Conservation (phyloP, 2,329 filamentous ascomycete species). For the Thelonectria rubi region DNA sequence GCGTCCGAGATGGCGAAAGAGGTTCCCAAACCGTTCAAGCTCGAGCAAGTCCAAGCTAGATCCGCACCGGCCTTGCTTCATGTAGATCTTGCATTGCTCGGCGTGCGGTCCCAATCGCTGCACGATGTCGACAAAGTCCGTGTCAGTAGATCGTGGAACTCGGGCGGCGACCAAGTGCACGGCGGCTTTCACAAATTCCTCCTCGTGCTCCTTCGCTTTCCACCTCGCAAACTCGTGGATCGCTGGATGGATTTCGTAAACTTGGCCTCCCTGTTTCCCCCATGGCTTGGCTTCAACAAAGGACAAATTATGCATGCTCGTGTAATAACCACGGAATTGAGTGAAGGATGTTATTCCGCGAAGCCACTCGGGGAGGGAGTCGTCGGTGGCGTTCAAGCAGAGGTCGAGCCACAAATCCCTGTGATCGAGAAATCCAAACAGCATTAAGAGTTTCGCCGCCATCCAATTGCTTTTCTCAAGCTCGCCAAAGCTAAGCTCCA, state of each 20-base stretch:
- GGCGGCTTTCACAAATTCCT: constrained; percentile 4
- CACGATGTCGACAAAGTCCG: neutral
- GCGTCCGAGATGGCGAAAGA: constrained; percentile 8
- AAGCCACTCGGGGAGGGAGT: constrained; percentile 1
- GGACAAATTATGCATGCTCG: neutral
- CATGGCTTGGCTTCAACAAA: constrained; percentile 1
- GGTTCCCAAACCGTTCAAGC: constrained; percentile 8
- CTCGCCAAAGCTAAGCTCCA: constrained; percentile 6
- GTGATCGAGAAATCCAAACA: constrained; percentile 11
- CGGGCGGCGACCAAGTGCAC: constrained; percentile 7
- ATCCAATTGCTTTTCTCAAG: neutral
- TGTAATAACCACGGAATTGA: neutral
- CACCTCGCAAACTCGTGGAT: constrained; percentile 9
- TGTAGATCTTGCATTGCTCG: constrained; percentile 12
- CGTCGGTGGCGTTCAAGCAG: neutral
- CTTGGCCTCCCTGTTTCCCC: neutral
- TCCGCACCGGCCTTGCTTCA: constrained; percentile 5
- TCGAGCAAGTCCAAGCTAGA: constrained; percentile 2
- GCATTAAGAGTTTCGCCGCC: constrained; percentile 4
- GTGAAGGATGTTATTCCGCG: neutral
- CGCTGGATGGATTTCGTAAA: constrained; percentile 11
- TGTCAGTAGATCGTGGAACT: constrained; percentile 3
- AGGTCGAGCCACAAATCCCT: constrained; percentile 13
- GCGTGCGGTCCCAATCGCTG: constrained; percentile 5
- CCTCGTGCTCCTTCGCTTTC: neutral